These are phyloP conservation scores for Rosa persica DNA, from an alignment of 306 rosid species.

Conservation along the genomic window DNA sequence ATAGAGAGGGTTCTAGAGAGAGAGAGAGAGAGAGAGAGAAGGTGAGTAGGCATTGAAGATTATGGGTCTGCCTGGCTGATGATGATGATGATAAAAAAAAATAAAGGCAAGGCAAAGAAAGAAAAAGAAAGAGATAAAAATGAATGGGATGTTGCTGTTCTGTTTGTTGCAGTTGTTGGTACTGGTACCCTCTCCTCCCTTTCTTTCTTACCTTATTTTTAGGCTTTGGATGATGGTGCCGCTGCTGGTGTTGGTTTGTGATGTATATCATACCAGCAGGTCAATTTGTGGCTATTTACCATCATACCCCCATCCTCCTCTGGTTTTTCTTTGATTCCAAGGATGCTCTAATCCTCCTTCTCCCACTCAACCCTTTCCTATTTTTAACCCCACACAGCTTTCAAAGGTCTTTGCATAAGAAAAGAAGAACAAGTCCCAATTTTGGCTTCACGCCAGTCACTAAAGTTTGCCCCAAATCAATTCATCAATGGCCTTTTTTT, in stretches of 20 bases:
- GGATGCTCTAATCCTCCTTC: neutral
- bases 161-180: slow-evolving; percentile 37
- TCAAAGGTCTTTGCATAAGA: slow-evolving; percentile 38
- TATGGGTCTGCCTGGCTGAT: slow-evolving; percentile 9
- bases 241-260: neutral
- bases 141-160: slow-evolving; percentile 42
- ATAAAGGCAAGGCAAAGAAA: neutral
- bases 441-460: slow-evolving; percentile 27
- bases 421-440: slow-evolving; percentile 27
- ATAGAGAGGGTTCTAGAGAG: slow-evolving; percentile 21
- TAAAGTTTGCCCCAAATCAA: slow-evolving; percentile 2
- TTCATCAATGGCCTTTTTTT: neutral
- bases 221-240: slow-evolving; percentile 35
- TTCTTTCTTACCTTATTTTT: slow-evolving; percentile 42
- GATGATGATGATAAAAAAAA: slow-evolving; percentile 21
- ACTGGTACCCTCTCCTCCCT: neutral
- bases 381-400: slow-evolving; percentile 37
- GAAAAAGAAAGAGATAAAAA: slow-evolving; percentile 1
- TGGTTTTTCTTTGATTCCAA: slow-evolving; percentile 17
- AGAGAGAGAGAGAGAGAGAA: slow-evolving; percentile 26
- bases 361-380: slow-evolving; percentile 1
- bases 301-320: slow-evolving; percentile 31
- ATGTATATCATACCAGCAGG: slow-evolving; percentile 17
- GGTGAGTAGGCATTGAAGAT: slow-evolving; percentile 25
- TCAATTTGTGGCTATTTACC: slow-evolving; percentile 39